phyloP scores from a whole-genome alignment of 371 early-diverging fungal genomes.

The Parasitella parasitica region DNA sequence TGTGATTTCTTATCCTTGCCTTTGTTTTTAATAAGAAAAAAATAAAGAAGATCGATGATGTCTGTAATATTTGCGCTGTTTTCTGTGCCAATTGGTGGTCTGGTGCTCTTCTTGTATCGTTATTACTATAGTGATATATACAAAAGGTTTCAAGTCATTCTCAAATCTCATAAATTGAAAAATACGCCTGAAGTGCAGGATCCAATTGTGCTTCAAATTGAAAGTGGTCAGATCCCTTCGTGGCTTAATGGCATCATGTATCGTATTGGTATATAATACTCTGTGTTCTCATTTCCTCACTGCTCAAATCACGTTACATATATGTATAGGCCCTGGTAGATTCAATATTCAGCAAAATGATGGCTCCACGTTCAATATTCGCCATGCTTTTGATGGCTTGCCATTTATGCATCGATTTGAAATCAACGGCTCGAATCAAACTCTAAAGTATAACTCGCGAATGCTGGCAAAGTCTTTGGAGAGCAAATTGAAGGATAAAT shows the following conservation, averaged over 20 bases:
- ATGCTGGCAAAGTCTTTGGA: conserved; percentile 22
- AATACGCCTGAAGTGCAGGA: conserved; percentile 42
- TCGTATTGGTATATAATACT: conserved; percentile 39
- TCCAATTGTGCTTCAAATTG: conserved; percentile 27
- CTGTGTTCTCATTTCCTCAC: too few relatives aligned
- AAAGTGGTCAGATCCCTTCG: conserved; percentile 39
- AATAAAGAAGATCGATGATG: not conserved
- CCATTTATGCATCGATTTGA: conserved; percentile 42
- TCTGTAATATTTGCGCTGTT: not conserved
- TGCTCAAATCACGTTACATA: not conserved
- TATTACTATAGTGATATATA: not conserved
- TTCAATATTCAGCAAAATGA: conserved; percentile 31
- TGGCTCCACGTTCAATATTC: conserved; percentile 25
- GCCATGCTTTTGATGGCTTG: conserved; percentile 47
- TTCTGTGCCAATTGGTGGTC: not conserved
- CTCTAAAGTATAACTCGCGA: conserved; percentile 33
- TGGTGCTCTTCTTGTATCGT: not conserved
- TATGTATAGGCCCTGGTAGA: conserved; percentile 33
- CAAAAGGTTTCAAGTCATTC: not conserved
- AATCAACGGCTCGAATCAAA: conserved; percentile 20
- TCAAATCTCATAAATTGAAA: not conserved
- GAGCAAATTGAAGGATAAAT: not conserved
- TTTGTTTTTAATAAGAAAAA: not conserved
- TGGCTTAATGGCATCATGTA: conserved; percentile 48
- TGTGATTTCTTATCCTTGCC: not conserved